These are phyloP conservation scores for Puya raimondii DNA, from an alignment of 176 grass and related monocot genomes.

Conservation along the genomic window DNA sequence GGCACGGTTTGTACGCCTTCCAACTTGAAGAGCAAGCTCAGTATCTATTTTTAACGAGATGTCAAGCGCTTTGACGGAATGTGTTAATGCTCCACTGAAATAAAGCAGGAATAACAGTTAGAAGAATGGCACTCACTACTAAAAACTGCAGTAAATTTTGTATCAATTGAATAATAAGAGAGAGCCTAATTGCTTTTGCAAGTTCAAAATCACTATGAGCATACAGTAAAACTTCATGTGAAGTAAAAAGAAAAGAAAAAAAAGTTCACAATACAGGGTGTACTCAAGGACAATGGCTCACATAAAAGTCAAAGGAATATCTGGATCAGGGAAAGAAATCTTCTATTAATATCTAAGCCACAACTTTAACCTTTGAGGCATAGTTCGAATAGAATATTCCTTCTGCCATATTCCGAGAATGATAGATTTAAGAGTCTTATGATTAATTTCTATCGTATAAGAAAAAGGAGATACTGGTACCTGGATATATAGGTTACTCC, in stretches of 20 bases:
- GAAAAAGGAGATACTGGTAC: constrained; percentile 16
- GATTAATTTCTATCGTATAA: constrained; percentile 7
- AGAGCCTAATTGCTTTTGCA: neutral
- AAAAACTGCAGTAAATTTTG: neutral
- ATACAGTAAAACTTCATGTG: too few species aligned
- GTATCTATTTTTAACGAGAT: constrained; percentile 95
- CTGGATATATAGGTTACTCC: constrained; percentile 93
- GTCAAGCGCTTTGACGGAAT: constrained; percentile 95
- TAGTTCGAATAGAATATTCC: neutral
- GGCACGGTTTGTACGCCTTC: constrained; percentile 82
- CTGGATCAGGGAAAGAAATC: too few species aligned
- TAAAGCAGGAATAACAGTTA: neutral
- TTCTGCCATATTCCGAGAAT: neutral
- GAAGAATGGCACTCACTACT: neutral
- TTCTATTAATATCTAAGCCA: too few species aligned
- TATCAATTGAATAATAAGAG: neutral
- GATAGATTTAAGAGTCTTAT: neutral
- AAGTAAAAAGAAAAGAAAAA: too few species aligned
- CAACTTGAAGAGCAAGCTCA: constrained; percentile 84
- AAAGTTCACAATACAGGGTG: too few species aligned
- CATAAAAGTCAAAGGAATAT: too few species aligned
- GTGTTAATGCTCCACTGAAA: constrained; percentile 85
- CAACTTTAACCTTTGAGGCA: too few species aligned
- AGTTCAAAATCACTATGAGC: too few species aligned
- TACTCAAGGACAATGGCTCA: too few species aligned